Base-by-base conservation (phyloP, 768 basidiomycete genomes). In the Amanita fuliginea region DNA sequence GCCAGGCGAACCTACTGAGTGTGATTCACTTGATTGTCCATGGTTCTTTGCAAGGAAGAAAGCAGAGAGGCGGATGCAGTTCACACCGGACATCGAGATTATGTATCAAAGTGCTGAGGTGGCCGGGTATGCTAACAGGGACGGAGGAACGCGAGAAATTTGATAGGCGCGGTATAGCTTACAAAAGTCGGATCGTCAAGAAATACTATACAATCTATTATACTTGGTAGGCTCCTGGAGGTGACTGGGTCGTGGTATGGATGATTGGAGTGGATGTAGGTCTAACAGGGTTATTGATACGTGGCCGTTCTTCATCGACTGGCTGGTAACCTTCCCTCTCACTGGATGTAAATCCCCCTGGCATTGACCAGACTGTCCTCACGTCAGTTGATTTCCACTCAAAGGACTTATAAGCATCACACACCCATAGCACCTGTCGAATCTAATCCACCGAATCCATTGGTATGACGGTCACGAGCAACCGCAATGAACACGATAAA, bases 11-110 rank as follows among this genome's bases (percentile, higher is more conserved):
- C 71, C 74, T 0, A 75, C 82, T 41, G 62, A 74, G 30, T 98
- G 94, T 64, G 81, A 86, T 57, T 90, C 88, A 6, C 67, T 88
- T 41, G 92, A 96, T 59, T 98, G 94, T 60, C 76, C 83, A 0
- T 85, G 88, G 79, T 63, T 92, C 30, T 96, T 80, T 56, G 76
- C 82, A 26, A 71, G 89, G 32, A 77, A 74, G 53, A 81, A 78
- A 56, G 69, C 74, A 4, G 80, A 83, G 44, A 60, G 60, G 21
- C 67, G 65, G 47, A 55, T 66, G 40, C 67, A 68, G 32, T 63
- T 68, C 47, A 54, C 70, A 22, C 61, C 58, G 11, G 54, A 63
- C n/a, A 59, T 70, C 33, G 49, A 61, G 42, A 63, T 65, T 32
- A 34, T 51, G 75, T 47, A 47, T 16, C 46, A 14, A 28, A 11